These are phyloP conservation scores for Asparagopsis taxiformis DNA, from an alignment of 31 red algal species.

Conservation along the genomic window DNA sequence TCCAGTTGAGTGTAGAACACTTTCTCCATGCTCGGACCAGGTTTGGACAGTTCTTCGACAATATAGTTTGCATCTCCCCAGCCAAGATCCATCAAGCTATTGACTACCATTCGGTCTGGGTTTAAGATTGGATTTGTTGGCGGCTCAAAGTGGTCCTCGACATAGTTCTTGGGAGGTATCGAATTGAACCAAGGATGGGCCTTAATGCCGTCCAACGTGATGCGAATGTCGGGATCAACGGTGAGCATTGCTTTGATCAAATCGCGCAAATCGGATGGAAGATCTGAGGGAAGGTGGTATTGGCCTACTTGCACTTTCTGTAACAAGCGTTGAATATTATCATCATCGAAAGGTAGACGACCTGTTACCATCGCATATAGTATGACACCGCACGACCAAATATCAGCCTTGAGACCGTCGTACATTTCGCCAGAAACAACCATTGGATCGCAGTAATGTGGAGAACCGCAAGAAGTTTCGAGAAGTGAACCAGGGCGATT, in stretches of 20 bases:
- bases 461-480: constrained; percentile 95
- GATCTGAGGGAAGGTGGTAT: constrained; percentile 83
- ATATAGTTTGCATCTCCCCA: constrained; percentile 85
- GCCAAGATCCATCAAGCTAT: constrained; percentile 81
- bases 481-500: constrained; percentile 80
- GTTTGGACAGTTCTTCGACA: constrained; percentile 37
- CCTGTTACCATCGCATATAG: constrained; percentile 97
- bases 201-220: constrained; percentile 87
- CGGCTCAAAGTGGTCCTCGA: constrained; percentile 65
- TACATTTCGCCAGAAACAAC: constrained; percentile 98
- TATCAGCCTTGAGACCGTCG: constrained; percentile 91
- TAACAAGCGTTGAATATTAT: constrained; percentile 93
- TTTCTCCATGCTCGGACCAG: constrained; percentile 82
- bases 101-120: constrained; percentile 77
- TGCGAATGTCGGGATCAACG: constrained; percentile 81
- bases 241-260: constrained; percentile 93
- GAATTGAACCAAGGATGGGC: constrained; percentile 88
- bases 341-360: constrained; percentile 97
- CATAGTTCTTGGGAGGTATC: constrained; percentile 46
- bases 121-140: constrained; percentile 72
- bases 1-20: constrained; percentile 93
- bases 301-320: constrained; percentile 87
- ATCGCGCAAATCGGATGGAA: constrained; percentile 67
- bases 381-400: constrained; percentile 99
- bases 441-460: constrained; percentile 98